Evolutionary conservation across 768 basidiomycete genomes (phyloP), one percentile per base, ranked within the genome.

Genomic region (Collybia sp.): DNA sequence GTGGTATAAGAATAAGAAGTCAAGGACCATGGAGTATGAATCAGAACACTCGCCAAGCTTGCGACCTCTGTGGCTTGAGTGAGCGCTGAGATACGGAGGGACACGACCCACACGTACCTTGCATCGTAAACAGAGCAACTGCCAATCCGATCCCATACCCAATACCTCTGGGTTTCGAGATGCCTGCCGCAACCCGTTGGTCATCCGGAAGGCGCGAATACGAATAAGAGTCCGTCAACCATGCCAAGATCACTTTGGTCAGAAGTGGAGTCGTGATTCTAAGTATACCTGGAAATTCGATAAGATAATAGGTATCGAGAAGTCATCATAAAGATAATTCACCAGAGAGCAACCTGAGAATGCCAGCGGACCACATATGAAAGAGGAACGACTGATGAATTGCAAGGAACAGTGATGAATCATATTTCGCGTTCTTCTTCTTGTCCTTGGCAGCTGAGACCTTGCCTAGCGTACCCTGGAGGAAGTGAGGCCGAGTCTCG

Each of bases 71-170:
- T n/a, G 13, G 5, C 35, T 37, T 30, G 43, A 19, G 2, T 44
- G 43, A 34, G 51, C 39, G 8, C 13, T 33, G 35, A 42, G 40
- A n/a, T 37, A 18, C 15, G 44, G 12, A 30, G 18, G 36, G 6
- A 25, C 32, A 13, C 30, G 41, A 45, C 18, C 44, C 45, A 16
- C 38, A 50, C 52, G 34, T 42, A 72, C 75, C 72, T 61, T 77
- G 76, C 77, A 79, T 80, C 2, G 57, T 64, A 48, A 76, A 78
- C 13, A 79, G 52, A 6, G 64, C 78, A 33, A 77, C 59, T 3
- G 70, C 77, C 4, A 79, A 52, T 2, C 78, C 79, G 41, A 80
- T 71, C 0, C 78, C 78, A 54, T 73, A 75, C 1, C 77, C 78
- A 13, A 80, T 64, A 3, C 69, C 68, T 30, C 57, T 60, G 2